Evolutionary conservation across 345 rosid species (phyloP).

Genomic region (Sonneratia caseolaris): DNA sequence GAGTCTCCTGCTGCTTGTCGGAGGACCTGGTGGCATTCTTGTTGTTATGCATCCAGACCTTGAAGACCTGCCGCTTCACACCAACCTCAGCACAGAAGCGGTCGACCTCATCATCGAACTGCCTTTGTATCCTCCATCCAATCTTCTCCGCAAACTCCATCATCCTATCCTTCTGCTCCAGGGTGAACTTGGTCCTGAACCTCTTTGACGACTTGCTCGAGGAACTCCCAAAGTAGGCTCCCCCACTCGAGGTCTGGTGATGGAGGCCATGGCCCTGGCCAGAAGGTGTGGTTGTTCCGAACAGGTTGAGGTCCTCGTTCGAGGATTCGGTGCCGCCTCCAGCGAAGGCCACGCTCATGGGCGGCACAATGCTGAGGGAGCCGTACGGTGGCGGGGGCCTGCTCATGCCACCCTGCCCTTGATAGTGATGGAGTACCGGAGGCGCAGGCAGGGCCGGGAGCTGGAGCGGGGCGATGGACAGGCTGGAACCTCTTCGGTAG

Average conservation of each 20-base stretch:
- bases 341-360: slow-evolving; percentile 52
- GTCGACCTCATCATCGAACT: slow-evolving; percentile 33
- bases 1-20: background rate
- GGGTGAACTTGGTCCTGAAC: slow-evolving; percentile 40
- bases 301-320: slow-evolving; percentile 44
- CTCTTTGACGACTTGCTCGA: slow-evolving; percentile 24
- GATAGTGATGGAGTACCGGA: slow-evolving; percentile 18
- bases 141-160: slow-evolving; percentile 40
- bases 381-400: slow-evolving; percentile 15
- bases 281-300: slow-evolving; percentile 13
- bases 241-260: slow-evolving; percentile 6
- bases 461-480: slow-evolving; percentile 38
- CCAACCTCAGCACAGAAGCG: slow-evolving; percentile 33
- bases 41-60: slow-evolving; percentile 61
- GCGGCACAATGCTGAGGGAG: slow-evolving; percentile 34
- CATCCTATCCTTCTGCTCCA: slow-evolving; percentile 46
- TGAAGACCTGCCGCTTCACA: slow-evolving; percentile 38
- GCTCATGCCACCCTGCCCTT: slow-evolving; percentile 23
- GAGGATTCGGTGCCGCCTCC: slow-evolving; percentile 39
- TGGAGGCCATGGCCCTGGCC: slow-evolving; percentile 5
- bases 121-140: slow-evolving; percentile 41
- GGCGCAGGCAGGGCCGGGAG: slow-evolving; percentile 37
- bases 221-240: background rate
- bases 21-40: slow-evolving; percentile 39
- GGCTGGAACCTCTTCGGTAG: background rate